These are phyloP conservation scores for Aspergillus pseudoterreus DNA, from an alignment of 2,329 filamentous ascomycete species.

Conservation along the genomic window DNA sequence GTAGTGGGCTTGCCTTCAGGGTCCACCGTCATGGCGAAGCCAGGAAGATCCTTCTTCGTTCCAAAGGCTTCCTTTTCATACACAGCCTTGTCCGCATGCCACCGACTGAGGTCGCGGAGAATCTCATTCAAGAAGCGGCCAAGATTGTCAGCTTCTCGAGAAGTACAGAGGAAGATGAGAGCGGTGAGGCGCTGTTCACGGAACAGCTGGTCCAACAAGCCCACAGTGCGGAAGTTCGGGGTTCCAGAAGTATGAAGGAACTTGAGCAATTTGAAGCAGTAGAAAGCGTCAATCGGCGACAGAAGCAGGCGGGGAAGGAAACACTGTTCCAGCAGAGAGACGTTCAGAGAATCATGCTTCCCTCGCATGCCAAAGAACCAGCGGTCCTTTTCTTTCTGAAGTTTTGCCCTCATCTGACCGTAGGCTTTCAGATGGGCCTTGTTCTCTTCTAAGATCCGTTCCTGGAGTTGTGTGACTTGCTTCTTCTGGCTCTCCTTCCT, in stretches of 20 bases:
- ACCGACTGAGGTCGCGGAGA: conserved; percentile 72
- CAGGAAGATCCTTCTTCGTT: conserved; percentile 61
- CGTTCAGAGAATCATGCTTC: conserved; percentile 65
- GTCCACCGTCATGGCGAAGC: conserved; percentile 73
- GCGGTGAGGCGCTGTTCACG: conserved; percentile 74
- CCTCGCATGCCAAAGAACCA: conserved; percentile 71
- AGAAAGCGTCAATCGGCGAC: conserved; percentile 84
- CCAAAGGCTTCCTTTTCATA: conserved; percentile 84
- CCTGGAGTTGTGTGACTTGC: conserved; percentile 63
- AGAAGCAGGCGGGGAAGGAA: conserved; percentile 83
- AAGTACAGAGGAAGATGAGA: conserved; percentile 84
- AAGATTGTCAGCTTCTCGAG: conserved; percentile 88
- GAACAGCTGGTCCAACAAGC: conserved; percentile 80
- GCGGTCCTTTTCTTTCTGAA: conserved; percentile 69
- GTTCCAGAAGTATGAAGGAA: conserved; percentile 81
- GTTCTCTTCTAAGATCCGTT: conserved; percentile 69
- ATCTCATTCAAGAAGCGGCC: conserved; percentile 84
- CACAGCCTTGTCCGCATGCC: conserved; percentile 72
- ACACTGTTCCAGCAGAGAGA: conserved; percentile 81
- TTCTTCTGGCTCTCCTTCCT: conserved; percentile 69
- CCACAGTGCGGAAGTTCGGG: conserved; percentile 80
- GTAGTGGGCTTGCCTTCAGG: conserved; percentile 65
- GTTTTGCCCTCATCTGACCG: conserved; percentile 62
- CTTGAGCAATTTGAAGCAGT: conserved; percentile 79
- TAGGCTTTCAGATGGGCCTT: conserved; percentile 66